These are phyloP conservation scores for Hericium erinaceus DNA, from an alignment of 768 basidiomycete genomes.

Conservation along the genomic window DNA sequence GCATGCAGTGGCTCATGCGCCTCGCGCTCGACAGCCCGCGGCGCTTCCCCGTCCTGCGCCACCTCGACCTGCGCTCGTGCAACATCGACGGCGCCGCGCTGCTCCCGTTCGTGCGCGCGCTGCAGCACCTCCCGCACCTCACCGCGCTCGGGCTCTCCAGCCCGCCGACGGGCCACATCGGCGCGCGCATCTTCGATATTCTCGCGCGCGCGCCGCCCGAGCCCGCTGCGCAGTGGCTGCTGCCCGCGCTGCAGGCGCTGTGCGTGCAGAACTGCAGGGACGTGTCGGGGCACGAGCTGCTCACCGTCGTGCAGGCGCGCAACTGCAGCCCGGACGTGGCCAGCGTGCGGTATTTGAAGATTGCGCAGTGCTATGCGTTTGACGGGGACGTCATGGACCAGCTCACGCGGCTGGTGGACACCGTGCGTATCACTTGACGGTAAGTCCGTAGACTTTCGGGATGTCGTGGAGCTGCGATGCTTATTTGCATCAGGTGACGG, in stretches of 20 bases:
- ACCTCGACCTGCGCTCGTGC: constrained; percentile 23
- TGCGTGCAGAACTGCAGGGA: constrained; percentile 21
- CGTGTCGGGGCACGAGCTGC: constrained; percentile 22
- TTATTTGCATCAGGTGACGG: too few relatives aligned
- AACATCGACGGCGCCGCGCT: constrained; percentile 22
- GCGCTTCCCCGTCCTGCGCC: constrained; percentile 17
- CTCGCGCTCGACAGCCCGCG: constrained; percentile 12
- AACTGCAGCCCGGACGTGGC: constrained; percentile 14
- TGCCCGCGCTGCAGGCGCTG: constrained; percentile 21
- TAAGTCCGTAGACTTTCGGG: too few relatives aligned
- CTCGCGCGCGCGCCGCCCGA: constrained; percentile 14
- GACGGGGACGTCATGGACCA: constrained; percentile 18
- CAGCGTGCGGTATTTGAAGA: constrained; percentile 17
- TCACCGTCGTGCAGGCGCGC: constrained; percentile 18
- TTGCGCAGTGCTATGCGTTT: constrained; percentile 19
- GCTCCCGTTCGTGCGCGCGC: constrained; percentile 21
- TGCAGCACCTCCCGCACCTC: constrained; percentile 21
- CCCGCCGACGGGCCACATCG: constrained; percentile 18
- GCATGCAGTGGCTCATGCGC: constrained; percentile 21
- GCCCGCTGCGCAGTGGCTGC: constrained; percentile 15
- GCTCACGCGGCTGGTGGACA: constrained; percentile 15
- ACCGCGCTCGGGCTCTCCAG: constrained; percentile 20
- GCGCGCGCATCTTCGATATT: constrained; percentile 21
- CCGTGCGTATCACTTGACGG: constrained; percentile 10
- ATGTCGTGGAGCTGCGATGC: too few relatives aligned